Evolutionary conservation across 352 stramenopile species (phyloP).

Genomic region (Globisporangium yorkense): DNA sequence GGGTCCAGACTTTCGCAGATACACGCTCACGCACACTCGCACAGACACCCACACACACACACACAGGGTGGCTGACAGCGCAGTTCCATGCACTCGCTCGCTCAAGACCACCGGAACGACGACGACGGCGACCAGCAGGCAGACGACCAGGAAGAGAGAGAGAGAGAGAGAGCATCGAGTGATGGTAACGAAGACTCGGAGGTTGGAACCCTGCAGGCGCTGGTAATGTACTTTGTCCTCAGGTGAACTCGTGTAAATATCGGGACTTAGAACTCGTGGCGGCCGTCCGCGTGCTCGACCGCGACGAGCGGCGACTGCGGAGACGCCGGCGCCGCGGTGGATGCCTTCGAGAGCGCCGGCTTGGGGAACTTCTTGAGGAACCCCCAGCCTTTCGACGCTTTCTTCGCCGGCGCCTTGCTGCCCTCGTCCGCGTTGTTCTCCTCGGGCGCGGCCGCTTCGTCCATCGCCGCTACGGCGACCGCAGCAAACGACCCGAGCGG

Average conservation of each 20-base stretch:
- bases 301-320: conserved; percentile 9
- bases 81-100: neutral
- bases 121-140: neutral
- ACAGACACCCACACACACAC: neutral
- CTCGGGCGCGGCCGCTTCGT: conserved; percentile 19
- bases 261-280: conserved; percentile 42
- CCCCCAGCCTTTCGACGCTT: conserved; percentile 22
- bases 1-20: neutral
- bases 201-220: neutral
- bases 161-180: neutral
- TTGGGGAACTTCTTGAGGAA: conserved; percentile 16
- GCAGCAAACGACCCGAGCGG: conserved; percentile 9
- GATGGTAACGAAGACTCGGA: neutral
- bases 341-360: conserved; percentile 3
- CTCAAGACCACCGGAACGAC: neutral
- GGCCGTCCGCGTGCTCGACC: conserved; percentile 33
- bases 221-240: neutral
- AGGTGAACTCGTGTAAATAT: neutral
- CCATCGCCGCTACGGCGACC: conserved; percentile 9
- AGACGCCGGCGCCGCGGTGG: neutral
- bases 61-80: neutral
- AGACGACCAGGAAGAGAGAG: conserved; percentile 1
- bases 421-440: conserved; percentile 5
- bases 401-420: conserved; percentile 22
- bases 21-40: neutral